phyloP scores from a whole-genome alignment of 75 land plant species.

The Cupressus sempervirens region DNA sequence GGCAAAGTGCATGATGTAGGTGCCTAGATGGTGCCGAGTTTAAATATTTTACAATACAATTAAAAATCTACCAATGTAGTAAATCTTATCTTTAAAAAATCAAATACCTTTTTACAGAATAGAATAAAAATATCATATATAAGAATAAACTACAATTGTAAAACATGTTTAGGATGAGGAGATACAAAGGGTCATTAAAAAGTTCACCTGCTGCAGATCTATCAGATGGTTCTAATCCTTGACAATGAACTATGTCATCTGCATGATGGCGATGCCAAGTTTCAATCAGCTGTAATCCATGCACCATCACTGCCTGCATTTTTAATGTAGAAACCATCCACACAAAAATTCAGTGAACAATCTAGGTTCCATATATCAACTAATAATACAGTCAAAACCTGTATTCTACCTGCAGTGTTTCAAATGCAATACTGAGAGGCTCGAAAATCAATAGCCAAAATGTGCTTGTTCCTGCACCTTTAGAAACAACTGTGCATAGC shows the following conservation, averaged over 20 bases:
- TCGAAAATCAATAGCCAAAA: constrained; percentile 79
- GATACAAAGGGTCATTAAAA: neutral
- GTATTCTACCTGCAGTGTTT: constrained; percentile 76
- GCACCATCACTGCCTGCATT: constrained; percentile 75
- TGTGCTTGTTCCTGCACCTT: constrained; percentile 42
- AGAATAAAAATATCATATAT: neutral
- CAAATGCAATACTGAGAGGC: constrained; percentile 92
- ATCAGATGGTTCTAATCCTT: constrained; percentile 31
- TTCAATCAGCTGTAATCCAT: constrained; percentile 92
- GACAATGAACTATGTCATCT: constrained; percentile 28
- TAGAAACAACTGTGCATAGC: constrained; percentile 47
- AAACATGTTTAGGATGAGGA: neutral
- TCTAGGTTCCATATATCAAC: neutral
- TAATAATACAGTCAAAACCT: neutral
- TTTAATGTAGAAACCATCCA: constrained; percentile 2
- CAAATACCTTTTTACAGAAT: neutral
- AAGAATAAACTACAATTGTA: neutral
- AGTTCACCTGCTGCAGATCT: constrained; percentile 60
- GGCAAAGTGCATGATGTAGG: too few species aligned
- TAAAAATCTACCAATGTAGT: neutral
- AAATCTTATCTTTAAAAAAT: neutral
- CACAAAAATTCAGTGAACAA: neutral
- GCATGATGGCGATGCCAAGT: constrained; percentile 60
- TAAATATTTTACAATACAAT: too few species aligned
- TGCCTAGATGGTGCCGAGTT: too few species aligned